phyloP scores from a whole-genome alignment of 805 yeast genomes.

The Torulaspora microellipsoides region DNA sequence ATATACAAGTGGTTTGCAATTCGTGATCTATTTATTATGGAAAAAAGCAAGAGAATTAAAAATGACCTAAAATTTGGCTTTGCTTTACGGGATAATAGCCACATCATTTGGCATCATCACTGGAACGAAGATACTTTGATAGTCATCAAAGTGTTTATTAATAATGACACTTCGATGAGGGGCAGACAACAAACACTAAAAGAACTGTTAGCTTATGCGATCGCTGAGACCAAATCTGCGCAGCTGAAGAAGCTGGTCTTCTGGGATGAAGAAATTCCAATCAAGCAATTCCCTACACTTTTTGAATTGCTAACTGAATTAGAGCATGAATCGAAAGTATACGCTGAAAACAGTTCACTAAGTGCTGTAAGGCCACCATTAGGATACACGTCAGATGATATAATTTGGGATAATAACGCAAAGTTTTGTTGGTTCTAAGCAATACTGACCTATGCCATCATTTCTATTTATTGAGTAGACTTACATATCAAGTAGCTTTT shows the following conservation, averaged over 20 bases:
- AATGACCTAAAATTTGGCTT: slow-evolving; percentile 31
- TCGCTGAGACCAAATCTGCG: slow-evolving; percentile 33
- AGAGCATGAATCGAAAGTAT: slow-evolving; percentile 24
- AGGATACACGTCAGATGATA: slow-evolving; percentile 20
- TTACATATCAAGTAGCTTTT: too few species aligned
- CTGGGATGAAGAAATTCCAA: slow-evolving; percentile 41
- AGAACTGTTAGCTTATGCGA: slow-evolving; percentile 32
- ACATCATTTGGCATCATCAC: slow-evolving; percentile 44
- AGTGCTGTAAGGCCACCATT: slow-evolving; percentile 40
- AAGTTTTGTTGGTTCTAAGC: slow-evolving; percentile 47
- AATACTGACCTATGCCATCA: too few species aligned
- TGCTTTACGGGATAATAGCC: slow-evolving; percentile 30
- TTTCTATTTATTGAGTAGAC: too few species aligned
- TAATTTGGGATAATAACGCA: slow-evolving; percentile 42
- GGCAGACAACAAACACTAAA: slow-evolving; percentile 21
- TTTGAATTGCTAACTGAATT: slow-evolving; percentile 17
- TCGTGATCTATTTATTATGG: slow-evolving; percentile 36
- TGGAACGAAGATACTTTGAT: slow-evolving; percentile 35
- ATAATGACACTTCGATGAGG: slow-evolving; percentile 6
- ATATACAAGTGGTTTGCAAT: slow-evolving; percentile 42
- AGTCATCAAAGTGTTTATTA: slow-evolving; percentile 27
- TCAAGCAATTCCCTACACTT: slow-evolving; percentile 21
- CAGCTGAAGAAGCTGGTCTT: slow-evolving; percentile 30
- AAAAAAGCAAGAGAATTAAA: slow-evolving; percentile 13
- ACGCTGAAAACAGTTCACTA: slow-evolving; percentile 32